phyloP scores from a whole-genome alignment of 148 eudicot genomes.

The Heliamphora exappendiculata region DNA sequence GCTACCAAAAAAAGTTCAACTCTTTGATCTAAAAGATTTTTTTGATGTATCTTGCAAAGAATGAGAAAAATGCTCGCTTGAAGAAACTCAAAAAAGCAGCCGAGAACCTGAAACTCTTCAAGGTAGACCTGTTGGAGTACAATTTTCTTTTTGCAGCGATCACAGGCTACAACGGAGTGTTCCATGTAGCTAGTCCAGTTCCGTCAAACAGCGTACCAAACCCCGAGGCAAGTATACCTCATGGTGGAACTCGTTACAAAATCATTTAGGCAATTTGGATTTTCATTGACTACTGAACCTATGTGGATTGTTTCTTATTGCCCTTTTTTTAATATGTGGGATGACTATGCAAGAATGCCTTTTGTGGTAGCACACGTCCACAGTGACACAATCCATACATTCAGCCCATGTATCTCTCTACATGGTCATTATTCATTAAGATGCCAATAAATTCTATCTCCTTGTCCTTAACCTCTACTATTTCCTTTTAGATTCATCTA shows the following conservation, averaged over 20 bases:
- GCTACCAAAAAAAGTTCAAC: neutral
- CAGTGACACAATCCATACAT: neutral
- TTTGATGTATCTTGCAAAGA: slow-evolving; percentile 15
- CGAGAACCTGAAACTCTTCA: slow-evolving; percentile 30
- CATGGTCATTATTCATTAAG: no score
- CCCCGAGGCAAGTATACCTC: slow-evolving; percentile 30
- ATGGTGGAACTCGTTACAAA: neutral
- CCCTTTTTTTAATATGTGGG: neutral
- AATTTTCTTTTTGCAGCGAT: slow-evolving; percentile 27
- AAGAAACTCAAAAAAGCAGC: slow-evolving; percentile 27
- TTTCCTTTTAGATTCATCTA: no score
- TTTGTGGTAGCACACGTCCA: neutral
- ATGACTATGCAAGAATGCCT: neutral
- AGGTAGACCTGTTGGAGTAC: slow-evolving; percentile 34
- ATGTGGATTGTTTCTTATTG: neutral
- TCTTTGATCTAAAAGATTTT: neutral
- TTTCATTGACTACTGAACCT: neutral
- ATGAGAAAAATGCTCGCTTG: slow-evolving; percentile 34
- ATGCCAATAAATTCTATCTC: no score
- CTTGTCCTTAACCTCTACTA: no score
- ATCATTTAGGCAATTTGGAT: neutral
- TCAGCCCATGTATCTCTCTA: neutral
- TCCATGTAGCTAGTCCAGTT: slow-evolving; percentile 47
- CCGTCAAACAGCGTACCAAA: slow-evolving; percentile 21
- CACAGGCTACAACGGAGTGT: slow-evolving; percentile 33